Conservation (phyloP, 306 rosid genomes). For the Gillenia trifoliata region DNA sequence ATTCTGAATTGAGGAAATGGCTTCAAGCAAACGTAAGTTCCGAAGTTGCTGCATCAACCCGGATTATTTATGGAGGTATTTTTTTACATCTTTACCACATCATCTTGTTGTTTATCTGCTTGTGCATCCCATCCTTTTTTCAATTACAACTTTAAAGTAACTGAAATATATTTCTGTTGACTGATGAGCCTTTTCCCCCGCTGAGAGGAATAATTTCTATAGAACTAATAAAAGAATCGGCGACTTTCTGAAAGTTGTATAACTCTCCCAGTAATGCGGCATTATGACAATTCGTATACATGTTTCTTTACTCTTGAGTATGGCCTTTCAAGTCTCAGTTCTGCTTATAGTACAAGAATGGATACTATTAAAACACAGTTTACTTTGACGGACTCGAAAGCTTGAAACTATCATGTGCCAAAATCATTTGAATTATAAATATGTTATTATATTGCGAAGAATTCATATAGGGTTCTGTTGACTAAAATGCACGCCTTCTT, state of each 20-base stretch:
- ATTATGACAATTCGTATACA: neutral
- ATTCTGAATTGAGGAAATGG: conserved; percentile 43
- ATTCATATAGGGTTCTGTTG: neutral
- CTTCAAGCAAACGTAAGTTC: conserved; percentile 28
- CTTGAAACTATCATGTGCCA: neutral
- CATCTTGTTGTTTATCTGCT: neutral
- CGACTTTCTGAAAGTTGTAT: neutral
- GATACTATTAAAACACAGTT: neutral
- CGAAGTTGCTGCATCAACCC: conserved; percentile 36
- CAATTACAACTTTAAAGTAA: neutral
- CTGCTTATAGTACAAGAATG: neutral
- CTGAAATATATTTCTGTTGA: neutral
- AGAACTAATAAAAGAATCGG: neutral
- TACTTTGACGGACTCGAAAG: neutral
- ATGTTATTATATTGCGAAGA: neutral
- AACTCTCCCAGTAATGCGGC: neutral
- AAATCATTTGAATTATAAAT: neutral
- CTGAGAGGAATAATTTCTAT: neutral
- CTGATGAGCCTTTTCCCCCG: neutral
- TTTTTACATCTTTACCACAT: neutral
- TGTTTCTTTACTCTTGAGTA: neutral
- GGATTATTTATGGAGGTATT: conserved; percentile 45
- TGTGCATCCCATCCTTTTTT: neutral
- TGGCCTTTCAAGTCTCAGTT: neutral
- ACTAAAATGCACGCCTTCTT: neutral